Evolutionary conservation across 2,329 filamentous ascomycete genomes (phyloP), one percentile per base, ranked within the genome.

Genomic region (Dothidotthia symphoricarpi): DNA sequence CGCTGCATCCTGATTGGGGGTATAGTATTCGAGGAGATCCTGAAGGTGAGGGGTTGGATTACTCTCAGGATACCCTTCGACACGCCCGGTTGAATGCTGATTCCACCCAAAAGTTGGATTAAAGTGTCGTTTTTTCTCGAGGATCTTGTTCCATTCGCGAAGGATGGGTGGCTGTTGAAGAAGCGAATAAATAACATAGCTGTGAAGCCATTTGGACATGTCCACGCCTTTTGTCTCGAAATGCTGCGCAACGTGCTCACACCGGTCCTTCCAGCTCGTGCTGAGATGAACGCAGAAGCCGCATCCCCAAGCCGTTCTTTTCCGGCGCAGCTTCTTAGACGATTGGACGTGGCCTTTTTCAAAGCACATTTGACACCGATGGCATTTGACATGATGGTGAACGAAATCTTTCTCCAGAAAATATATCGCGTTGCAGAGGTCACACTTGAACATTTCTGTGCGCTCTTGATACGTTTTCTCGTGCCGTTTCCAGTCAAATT

Each of bases 401-500:
- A 81, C 78, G 56, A 83, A 83, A 8, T 79, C 81, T 53, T 82
- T 83, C 41, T 79, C 77, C 4, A 80, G 75, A 74, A 78, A 83
- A 58, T 83, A 82, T 48, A 77, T 76, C 45, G 79, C 75, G 50
- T 80, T 78, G 64, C 81, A 84, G 42, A 79, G 75, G 6, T 78
- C 77, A 51, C 80, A 83, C 4, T 76, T 76, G 47, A 81, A 83
- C 56, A 81, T 80, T 45, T 79, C 78, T 64, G 74, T 78, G 16
- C 80, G 76, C 65, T 83, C 80, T 63, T 83, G 80, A 51, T 82
- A 83, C 49, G 81, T 78, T 51, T 82, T 80, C 55, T 84, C 80
- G 59, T 85, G 81, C 6, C 78, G 71, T 60, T 82, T 82, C 81
- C 81, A 85, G 61, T 83, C 79, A 49, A 81, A 81, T 55, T 83